Percentiles rank a stretch among this genome's conserved stretches.
Conservation (phyloP, 768 basidiomycete species). For the Amyloporia xantha region DNA sequence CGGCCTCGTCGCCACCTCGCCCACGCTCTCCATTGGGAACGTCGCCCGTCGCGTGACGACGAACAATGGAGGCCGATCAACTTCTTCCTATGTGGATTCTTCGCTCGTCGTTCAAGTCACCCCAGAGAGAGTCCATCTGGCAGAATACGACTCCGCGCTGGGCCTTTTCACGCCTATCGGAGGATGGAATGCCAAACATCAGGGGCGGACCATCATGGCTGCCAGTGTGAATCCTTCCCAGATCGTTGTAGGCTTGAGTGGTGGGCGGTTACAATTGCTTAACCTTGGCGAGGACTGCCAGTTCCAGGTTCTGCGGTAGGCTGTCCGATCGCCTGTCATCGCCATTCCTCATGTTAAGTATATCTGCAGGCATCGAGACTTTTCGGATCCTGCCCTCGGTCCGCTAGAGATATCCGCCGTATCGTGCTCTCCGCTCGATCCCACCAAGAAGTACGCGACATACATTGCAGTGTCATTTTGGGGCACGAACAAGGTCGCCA, state of each 20-base stretch:
- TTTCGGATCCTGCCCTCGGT: slow-evolving; percentile 4
- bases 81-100: slow-evolving; percentile 36
- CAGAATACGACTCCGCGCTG: slow-evolving; percentile 46
- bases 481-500: slow-evolving; percentile 56
- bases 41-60: slow-evolving; percentile 33
- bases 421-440: slow-evolving; percentile 53
- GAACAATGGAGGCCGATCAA: slow-evolving; percentile 12
- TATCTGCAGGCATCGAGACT: slow-evolving; percentile 11
- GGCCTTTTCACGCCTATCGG: slow-evolving; percentile 36
- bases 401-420: slow-evolving; percentile 62
- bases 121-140: slow-evolving; percentile 42
- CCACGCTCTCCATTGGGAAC: slow-evolving; percentile 63
- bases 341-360: no score
- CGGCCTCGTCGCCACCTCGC: slow-evolving; percentile 40
- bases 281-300: slow-evolving; percentile 36
- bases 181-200: slow-evolving; percentile 30
- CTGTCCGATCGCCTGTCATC: no score
- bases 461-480: slow-evolving; percentile 69
- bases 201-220: slow-evolving; percentile 46
- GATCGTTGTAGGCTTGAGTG: slow-evolving; percentile 51
- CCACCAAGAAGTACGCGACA: slow-evolving; percentile 37
- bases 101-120: slow-evolving; percentile 72
- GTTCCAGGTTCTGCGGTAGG: slow-evolving; percentile 29
- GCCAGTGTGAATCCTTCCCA: slow-evolving; percentile 68
- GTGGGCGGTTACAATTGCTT: slow-evolving; percentile 47